A percentile compares a stretch with the other conserved stretches of the same genome.
Evolutionary conservation across 352 stramenopile species (phyloP).

Genomic region (Phytophthora sp.): DNA sequence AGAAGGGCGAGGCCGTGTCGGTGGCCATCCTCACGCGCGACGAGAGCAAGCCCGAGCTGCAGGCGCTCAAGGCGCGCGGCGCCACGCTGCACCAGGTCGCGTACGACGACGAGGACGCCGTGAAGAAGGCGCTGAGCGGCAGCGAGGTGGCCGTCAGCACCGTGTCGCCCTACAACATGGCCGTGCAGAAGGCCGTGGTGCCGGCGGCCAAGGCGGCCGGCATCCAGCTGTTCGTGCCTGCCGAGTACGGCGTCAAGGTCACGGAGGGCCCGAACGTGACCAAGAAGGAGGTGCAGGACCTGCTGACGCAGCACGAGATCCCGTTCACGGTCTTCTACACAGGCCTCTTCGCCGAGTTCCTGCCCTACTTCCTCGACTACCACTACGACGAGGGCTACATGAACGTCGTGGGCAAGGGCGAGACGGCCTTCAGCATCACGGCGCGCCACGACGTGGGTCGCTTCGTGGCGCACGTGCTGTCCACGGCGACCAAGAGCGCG

Average conservation of each 20-base stretch:
- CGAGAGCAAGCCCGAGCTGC: too few relatives aligned
- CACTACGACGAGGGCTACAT: slow-evolving; percentile 23
- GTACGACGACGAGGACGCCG: too few relatives aligned
- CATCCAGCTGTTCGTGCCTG: too few relatives aligned
- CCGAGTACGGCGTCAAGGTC: too few relatives aligned
- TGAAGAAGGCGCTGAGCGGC: too few relatives aligned
- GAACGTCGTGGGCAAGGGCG: slow-evolving; percentile 19
- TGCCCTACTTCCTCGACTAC: slow-evolving; percentile 13
- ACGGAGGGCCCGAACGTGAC: slow-evolving; percentile 14
- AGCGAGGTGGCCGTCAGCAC: too few relatives aligned
- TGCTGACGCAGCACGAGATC: slow-evolving; percentile 13
- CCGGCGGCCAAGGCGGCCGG: too few relatives aligned
- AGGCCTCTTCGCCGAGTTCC: slow-evolving; percentile 17
- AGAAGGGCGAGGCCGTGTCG: too few relatives aligned
- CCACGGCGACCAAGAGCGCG: slow-evolving; percentile 12
- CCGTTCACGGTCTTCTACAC: slow-evolving; percentile 26
- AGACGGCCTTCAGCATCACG: slow-evolving; percentile 11
- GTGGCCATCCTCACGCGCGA: too few relatives aligned
- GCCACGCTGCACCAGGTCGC: too few relatives aligned
- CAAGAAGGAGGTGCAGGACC: slow-evolving; percentile 21
- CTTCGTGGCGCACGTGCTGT: slow-evolving; percentile 24
- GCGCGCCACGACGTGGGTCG: slow-evolving; percentile 4
- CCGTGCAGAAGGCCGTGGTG: too few relatives aligned
- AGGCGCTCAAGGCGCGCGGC: too few relatives aligned
- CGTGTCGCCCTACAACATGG: slow-evolving; percentile 15